Conservation (phyloP, 345 rosid species). For the Angophora floribunda region DNA sequence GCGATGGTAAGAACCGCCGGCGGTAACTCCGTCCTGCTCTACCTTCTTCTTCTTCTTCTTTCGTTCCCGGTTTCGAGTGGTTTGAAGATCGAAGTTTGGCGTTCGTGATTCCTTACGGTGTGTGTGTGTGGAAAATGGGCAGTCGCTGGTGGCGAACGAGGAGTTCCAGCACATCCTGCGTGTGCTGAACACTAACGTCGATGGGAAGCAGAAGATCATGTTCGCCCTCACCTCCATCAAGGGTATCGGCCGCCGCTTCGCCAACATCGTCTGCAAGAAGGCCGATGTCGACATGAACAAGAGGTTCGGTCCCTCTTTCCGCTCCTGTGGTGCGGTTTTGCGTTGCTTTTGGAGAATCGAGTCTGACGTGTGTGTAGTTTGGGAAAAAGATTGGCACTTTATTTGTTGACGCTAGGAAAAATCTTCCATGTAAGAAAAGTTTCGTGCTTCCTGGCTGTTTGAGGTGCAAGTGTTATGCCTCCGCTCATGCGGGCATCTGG, state of each 20-base stretch:
- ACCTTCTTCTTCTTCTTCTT: background rate
- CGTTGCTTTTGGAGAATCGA: background rate
- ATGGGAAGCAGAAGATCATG: slow-evolving; percentile 88
- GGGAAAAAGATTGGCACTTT: background rate
- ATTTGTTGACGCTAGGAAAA: background rate
- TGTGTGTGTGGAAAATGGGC: background rate
- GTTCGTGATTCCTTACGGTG: background rate
- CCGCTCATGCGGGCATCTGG: background rate
- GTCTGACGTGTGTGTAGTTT: background rate
- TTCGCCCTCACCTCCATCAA: slow-evolving; percentile 90
- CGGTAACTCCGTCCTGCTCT: background rate
- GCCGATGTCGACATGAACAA: slow-evolving; percentile 98
- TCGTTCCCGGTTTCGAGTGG: background rate
- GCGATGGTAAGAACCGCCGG: background rate
- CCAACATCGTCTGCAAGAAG: slow-evolving; percentile 93
- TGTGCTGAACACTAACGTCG: slow-evolving; percentile 87
- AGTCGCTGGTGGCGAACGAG: slow-evolving; percentile 85
- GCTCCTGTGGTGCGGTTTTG: background rate
- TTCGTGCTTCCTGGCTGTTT: background rate
- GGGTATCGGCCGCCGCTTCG: slow-evolving; percentile 82
- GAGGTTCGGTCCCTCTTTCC: slow-evolving; percentile 23
- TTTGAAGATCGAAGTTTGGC: background rate
- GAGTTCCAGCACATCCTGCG: slow-evolving; percentile 91
- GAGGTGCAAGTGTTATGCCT: background rate
- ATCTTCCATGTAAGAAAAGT: background rate